Conservation (phyloP, 2,329 filamentous ascomycete genomes). For the Arthroderma uncinatum region DNA sequence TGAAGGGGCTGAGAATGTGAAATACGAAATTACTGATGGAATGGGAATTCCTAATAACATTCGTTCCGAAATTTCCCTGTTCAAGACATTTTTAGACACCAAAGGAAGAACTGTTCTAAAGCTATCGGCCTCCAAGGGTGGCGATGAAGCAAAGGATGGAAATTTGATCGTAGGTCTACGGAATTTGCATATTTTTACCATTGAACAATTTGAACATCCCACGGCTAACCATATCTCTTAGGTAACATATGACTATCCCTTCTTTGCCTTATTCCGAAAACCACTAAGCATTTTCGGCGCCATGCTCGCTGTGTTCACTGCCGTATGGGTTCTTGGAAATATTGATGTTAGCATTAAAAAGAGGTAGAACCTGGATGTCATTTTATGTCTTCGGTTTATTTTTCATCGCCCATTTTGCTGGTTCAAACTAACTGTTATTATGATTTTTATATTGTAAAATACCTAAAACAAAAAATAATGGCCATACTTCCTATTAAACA, state of each 20-base stretch:
- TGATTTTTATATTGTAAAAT: background rate
- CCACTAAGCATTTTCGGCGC: constrained; percentile 70
- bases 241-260: constrained; percentile 75
- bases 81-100: constrained; percentile 90
- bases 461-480: too few relatives aligned
- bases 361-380: constrained; percentile 28
- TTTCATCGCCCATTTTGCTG: background rate
- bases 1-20: constrained; percentile 62
- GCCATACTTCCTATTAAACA: too few relatives aligned
- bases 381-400: background rate
- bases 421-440: background rate
- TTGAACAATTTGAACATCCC: background rate
- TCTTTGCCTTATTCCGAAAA: constrained; percentile 66
- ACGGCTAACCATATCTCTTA: constrained; percentile 16
- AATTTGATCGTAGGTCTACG: constrained; percentile 53
- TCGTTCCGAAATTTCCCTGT: constrained; percentile 49
- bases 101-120: constrained; percentile 72
- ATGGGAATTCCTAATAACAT: constrained; percentile 51
- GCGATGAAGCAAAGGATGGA: constrained; percentile 78
- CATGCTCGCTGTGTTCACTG: constrained; percentile 60
- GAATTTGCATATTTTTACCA: too few relatives aligned
- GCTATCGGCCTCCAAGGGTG: constrained; percentile 72
- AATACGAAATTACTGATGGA: constrained; percentile 63
- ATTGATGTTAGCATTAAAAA: constrained; percentile 71
- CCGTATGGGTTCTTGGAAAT: constrained; percentile 62